Base-by-base conservation (phyloP, 805 yeast species). In the Metschnikowia picachoensis region DNA sequence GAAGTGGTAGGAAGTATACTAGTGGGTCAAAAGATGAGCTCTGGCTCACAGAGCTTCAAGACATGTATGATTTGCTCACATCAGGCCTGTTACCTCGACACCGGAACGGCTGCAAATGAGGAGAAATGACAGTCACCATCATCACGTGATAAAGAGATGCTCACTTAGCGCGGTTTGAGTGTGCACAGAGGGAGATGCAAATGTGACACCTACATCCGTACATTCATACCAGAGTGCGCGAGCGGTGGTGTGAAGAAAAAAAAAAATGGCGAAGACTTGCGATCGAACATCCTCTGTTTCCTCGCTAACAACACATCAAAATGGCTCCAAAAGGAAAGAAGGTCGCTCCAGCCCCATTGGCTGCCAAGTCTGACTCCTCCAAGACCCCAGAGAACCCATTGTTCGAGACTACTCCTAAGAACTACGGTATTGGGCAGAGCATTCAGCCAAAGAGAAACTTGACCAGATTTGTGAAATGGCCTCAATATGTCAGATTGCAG, bases 401-500 rank as follows among this genome's bases (percentile, higher is more conserved):
- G 56, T 49, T 88, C 68, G 95, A 87, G 74, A 76, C 95, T 56
- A 79, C 89, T 60, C 95, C 97, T 73, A 85, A 84, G 79, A 85
- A 82, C 79, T 92, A 84, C 68, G 98, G 98, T 77, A 85, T 94
- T 66, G 99, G 99, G 67, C 98, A 94, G 80, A 78, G 85, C 59
- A 66, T 92, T 64, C 98, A 92, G 78, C 96, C 84, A 90, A 89
- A 85, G 82, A 85, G 92, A 78, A 88, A 94, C 85, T 83, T 94
- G 70, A 79, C 95, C 53, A 90, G 98, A 77, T 91, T 87, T 74
- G 98, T 92, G 70, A 94, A 87, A 78, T 94, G 99, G 99, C 99
- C 99, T 71, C 94, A 86, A 77, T 90, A 92, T 73, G 95, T 92
- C 62, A 88, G 96, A 79, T 80, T 94, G 64, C 99, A 92, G 82